Evolutionary conservation across 768 basidiomycete species (phyloP), one percentile per base, ranked within the genome.

Genomic region (Lyophyllum atratum): DNA sequence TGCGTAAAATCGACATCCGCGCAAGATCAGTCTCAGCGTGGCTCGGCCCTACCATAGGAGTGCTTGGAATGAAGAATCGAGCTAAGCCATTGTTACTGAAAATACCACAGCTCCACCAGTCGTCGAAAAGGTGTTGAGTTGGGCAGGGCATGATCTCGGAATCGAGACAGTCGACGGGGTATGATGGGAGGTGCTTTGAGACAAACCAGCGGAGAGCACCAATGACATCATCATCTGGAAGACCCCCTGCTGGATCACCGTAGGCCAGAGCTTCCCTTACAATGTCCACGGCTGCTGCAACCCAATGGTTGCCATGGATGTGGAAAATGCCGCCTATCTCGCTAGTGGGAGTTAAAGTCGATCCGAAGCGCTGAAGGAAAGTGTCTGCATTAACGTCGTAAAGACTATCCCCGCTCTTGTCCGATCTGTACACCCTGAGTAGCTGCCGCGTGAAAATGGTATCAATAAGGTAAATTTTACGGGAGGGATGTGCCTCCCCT

Each of bases 231-330:
- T 7, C 1, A 49, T 65, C 43, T 11, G 49, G 47, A 14, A 26
- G 22, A n/a, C 37, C 25, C 29, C 37, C 43, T 29, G 58, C 29
- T 11, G 65, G 59, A 54, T 64, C 65, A 26, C 62, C 65, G 56
- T 64, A 66, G 1, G 28, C 21, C 4, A 66, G 4, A n/a, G 34
- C 46, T 9, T 60, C 39, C 10, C 19, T 21, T 1, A 1, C 8
- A 21, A 61, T n/a, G 33, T 61, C 58, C 24, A 61, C 45, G 37
- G 43, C 57, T 24, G 49, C 37, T 8, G 59, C 29, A 8, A 67
- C 43, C 64, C 64, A 67, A 45, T 67, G 66, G 53, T 67, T 64
- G 4, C 58, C 59, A 42, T 62, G 54, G 39, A 64, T 34, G 46
- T 67, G 59, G 33, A 62, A 65, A 25, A 67, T 51, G 2, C 60